Conservation (phyloP, 352 stramenopile species). For the Achlya hypogyna region DNA sequence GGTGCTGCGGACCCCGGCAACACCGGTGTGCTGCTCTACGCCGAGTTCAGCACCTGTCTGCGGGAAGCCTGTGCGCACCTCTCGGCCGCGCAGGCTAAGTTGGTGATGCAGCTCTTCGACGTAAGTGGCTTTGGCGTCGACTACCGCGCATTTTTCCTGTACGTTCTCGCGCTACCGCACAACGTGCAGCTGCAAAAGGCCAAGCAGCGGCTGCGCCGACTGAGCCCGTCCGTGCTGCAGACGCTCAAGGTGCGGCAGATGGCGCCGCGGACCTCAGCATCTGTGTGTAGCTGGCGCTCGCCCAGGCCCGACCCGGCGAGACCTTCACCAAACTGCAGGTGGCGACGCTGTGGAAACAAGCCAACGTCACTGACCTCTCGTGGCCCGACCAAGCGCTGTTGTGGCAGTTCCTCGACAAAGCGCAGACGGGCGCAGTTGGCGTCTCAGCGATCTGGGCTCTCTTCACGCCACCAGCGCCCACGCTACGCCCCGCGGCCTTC, state of each 20-base stretch:
- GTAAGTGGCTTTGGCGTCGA: constrained; percentile 11
- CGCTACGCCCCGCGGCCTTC: neutral
- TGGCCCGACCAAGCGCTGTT: neutral
- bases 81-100: neutral
- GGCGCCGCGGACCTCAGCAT: neutral
- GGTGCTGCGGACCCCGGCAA: neutral
- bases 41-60: neutral
- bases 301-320: neutral
- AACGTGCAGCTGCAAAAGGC: neutral
- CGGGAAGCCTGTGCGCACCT: neutral
- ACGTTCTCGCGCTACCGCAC: neutral
- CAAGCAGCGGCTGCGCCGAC: neutral
- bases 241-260: constrained; percentile 13
- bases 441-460: neutral
- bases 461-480: neutral
- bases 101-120: constrained; percentile 11
- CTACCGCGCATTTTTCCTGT: constrained; percentile 9
- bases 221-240: neutral
- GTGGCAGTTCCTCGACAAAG: neutral
- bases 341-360: constrained; percentile 19
- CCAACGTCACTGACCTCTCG: constrained; percentile 12
- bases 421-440: neutral
- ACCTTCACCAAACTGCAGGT: constrained; percentile 5
- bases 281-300: neutral
- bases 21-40: neutral